phyloP scores from a whole-genome alignment of 1,284 basidiomycete species.

The Microbotryum intermedium region DNA sequence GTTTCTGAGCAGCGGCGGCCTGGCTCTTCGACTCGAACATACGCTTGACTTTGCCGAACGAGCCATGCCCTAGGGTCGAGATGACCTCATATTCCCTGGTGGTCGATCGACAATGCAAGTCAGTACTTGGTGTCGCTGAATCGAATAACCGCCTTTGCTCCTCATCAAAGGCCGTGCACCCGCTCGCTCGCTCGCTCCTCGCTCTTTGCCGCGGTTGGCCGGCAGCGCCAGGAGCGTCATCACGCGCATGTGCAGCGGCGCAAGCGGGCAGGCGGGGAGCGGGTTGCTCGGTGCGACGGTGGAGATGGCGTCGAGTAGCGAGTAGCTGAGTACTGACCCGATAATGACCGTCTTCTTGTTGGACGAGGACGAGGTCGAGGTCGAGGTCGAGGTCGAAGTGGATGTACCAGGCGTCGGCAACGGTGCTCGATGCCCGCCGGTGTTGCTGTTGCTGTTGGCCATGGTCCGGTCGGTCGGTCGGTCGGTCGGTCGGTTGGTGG shows the following conservation, averaged over 20 bases:
- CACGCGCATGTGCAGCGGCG: too few relatives aligned
- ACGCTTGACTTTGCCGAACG: constrained; percentile 98
- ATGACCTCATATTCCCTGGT: constrained; percentile 41
- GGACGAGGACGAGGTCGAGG: neutral
- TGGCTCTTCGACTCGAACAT: constrained; percentile 38
- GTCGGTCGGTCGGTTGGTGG: too few relatives aligned
- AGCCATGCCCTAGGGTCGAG: constrained; percentile 56
- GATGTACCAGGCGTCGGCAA: constrained; percentile 12
- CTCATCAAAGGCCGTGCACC: too few relatives aligned
- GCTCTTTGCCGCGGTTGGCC: too few relatives aligned
- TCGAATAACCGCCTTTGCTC: too few relatives aligned
- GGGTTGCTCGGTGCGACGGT: too few relatives aligned
- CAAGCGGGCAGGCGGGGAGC: too few relatives aligned
- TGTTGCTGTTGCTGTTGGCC: too few relatives aligned
- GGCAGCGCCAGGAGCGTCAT: too few relatives aligned
- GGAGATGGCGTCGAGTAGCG: neutral
- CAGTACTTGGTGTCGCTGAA: too few relatives aligned
- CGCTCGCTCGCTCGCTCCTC: too few relatives aligned
- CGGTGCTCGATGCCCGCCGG: constrained; percentile 13
- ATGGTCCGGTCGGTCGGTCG: too few relatives aligned
- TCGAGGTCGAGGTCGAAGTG: neutral
- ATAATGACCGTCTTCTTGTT: neutral
- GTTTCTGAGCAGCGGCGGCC: neutral
- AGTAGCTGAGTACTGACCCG: constrained; percentile 9
- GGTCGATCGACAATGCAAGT: neutral